Percentiles rank a stretch among this genome's conserved stretches.
phyloP scores from a whole-genome alignment of 1,284 basidiomycete species.

The Grifola frondosa region DNA sequence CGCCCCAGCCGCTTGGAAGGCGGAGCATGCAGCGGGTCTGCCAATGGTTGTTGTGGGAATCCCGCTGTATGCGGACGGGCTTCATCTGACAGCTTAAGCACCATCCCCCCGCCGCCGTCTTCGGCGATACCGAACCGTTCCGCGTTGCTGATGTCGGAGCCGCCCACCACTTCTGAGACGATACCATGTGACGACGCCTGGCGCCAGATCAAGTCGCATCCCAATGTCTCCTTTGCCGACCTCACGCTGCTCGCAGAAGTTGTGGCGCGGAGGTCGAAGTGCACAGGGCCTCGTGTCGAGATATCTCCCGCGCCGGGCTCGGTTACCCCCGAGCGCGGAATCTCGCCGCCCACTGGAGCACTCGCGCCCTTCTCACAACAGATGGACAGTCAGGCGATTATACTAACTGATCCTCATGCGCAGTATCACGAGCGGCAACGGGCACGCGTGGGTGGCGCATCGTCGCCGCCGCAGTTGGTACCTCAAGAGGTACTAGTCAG shows the following conservation, averaged over 20 bases:
- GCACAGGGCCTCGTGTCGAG: slow-evolving; percentile 69
- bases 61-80: slow-evolving; percentile 24
- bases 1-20: slow-evolving; percentile 40
- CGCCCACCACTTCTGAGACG: slow-evolving; percentile 42
- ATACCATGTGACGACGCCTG: slow-evolving; percentile 85
- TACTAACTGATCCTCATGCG: slow-evolving; percentile 54
- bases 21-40: slow-evolving; percentile 14
- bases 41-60: slow-evolving; percentile 29
- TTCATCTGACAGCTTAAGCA: slow-evolving; percentile 2
- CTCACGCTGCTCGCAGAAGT: slow-evolving; percentile 83
- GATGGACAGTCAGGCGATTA: slow-evolving; percentile 31
- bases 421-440: slow-evolving; percentile 49
- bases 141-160: slow-evolving; percentile 19
- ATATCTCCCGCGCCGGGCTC: slow-evolving; percentile 59
- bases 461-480: slow-evolving; percentile 53
- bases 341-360: slow-evolving; percentile 32
- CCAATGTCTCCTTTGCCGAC: slow-evolving; percentile 82
- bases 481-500: slow-evolving; percentile 59
- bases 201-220: slow-evolving; percentile 85
- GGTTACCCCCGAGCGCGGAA: slow-evolving; percentile 43
- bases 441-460: slow-evolving; percentile 37
- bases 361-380: slow-evolving; percentile 16
- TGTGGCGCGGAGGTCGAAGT: slow-evolving; percentile 79
- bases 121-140: slow-evolving; percentile 9
- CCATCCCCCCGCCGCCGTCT: neutral